These are phyloP conservation scores for Eutrema japonicum DNA, from an alignment of 345 rosid species.

Conservation along the genomic window DNA sequence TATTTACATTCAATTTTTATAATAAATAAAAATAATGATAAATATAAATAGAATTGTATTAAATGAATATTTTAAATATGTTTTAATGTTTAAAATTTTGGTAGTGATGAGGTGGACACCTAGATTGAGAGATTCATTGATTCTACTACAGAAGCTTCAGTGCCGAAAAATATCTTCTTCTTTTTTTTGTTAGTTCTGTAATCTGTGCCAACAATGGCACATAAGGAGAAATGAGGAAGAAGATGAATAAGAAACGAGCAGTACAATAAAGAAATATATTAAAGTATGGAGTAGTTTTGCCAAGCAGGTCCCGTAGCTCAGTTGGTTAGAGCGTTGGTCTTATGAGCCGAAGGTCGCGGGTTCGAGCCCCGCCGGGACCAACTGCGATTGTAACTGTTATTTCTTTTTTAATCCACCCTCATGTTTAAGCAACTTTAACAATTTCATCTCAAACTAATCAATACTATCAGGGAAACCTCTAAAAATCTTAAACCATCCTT, in stretches of 20 bases:
- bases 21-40: too few species aligned
- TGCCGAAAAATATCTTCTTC: neutral
- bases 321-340: constrained; percentile 99
- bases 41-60: too few species aligned
- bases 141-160: too few species aligned
- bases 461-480: neutral
- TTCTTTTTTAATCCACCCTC: neutral
- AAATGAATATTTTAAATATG: too few species aligned
- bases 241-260: neutral
- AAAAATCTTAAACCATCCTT: neutral
- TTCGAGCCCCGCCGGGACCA: constrained; percentile 95
- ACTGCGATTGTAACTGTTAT: neutral
- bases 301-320: constrained; percentile 87
- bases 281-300: rapidly evolving
- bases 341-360: constrained; percentile 98
- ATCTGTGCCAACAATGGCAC: neutral
- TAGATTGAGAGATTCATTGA: too few species aligned
- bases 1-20: too few species aligned
- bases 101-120: too few species aligned
- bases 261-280: rapidly evolving
- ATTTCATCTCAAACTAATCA: neutral
- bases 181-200: neutral
- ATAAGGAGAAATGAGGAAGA: too few species aligned
- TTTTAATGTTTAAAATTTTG: too few species aligned
- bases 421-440: neutral